phyloP scores from a whole-genome alignment of 1,139 yeast species.

The Blastobotrys capitulatus region DNA sequence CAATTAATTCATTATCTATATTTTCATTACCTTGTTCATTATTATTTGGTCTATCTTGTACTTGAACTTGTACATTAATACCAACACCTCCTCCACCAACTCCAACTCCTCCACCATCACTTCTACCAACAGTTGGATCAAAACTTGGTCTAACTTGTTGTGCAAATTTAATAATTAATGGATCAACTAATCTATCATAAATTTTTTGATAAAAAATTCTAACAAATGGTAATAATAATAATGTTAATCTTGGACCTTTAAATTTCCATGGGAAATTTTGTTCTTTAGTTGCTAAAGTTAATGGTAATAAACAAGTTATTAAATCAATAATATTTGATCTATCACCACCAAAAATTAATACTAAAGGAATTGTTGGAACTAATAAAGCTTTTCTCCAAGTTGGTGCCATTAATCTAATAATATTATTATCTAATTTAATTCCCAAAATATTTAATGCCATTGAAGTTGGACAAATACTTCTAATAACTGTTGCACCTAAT shows the following conservation, averaged over 20 bases:
- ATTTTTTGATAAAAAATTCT: constrained; percentile 22
- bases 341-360: constrained; percentile 22
- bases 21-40: neutral
- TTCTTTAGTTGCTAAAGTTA: constrained; percentile 19
- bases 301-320: constrained; percentile 20
- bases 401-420: constrained; percentile 20
- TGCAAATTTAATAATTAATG: constrained; percentile 24
- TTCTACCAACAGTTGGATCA: neutral
- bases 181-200: constrained; percentile 25
- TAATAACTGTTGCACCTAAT: constrained; percentile 32
- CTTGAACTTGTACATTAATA: constrained; percentile 8
- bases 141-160: constrained; percentile 14
- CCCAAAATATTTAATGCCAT: constrained; percentile 29
- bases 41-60: neutral
- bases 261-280: constrained; percentile 24
- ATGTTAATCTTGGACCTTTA: constrained; percentile 23
- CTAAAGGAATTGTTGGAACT: constrained; percentile 25
- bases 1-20: neutral
- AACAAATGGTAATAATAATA: constrained; percentile 22
- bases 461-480: constrained; percentile 34
- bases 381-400: constrained; percentile 22
- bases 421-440: constrained; percentile 17
- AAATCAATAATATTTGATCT: constrained; percentile 19
- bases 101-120: neutral
- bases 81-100: constrained; percentile 1